Evolutionary conservation across 2,329 filamentous ascomycete species (phyloP), one percentile per base, ranked within the genome.

Genomic region (Colletotrichum endophyticum): DNA sequence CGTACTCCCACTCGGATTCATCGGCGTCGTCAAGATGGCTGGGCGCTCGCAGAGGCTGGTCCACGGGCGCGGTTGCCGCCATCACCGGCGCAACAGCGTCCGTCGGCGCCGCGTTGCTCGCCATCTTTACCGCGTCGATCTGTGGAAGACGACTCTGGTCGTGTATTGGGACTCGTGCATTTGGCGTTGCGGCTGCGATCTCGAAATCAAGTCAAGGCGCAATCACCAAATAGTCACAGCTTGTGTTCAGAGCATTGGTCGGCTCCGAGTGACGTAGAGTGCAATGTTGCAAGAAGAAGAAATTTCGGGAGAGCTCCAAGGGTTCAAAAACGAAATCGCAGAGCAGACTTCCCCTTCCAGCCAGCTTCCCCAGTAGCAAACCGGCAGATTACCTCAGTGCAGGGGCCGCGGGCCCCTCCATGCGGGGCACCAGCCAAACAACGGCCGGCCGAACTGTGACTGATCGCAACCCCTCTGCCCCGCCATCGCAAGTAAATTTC

Each of bases 1-100:
- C 92, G 78, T 93, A 93, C 80, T 94, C 92, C 91, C 91, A 94
- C 67, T 92, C 91, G 16, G 88, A 88, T 66, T 93, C 90, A 75
- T 92, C 86, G 8, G 88, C 88, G 32, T 87, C 85, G 12, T 78
- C 68, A 13, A 28, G 15, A 5, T 73, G 19, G 9, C 39, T 30
- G 16, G 72, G 70, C 22, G 70, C 67, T 28, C 19, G 44, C 4
- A 19, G 19, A 8, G 68, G 71, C 8, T 68, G 49, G 22, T 75
- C 74, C 30, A 53, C 72, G n/a, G 62, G 39, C 32, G 68, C 68
- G 5, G 70, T 67, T 3, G 73, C 76, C 15, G 78, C 53, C 13
- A 44, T 36, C 13, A 64, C 66, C 2, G 75, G 68, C 56, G 70
- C 67, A 19, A 76, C 57, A 15, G 77, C 71, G 28, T 66, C 39